Conservation (phyloP, 345 rosid genomes). For the Linum tenue region DNA sequence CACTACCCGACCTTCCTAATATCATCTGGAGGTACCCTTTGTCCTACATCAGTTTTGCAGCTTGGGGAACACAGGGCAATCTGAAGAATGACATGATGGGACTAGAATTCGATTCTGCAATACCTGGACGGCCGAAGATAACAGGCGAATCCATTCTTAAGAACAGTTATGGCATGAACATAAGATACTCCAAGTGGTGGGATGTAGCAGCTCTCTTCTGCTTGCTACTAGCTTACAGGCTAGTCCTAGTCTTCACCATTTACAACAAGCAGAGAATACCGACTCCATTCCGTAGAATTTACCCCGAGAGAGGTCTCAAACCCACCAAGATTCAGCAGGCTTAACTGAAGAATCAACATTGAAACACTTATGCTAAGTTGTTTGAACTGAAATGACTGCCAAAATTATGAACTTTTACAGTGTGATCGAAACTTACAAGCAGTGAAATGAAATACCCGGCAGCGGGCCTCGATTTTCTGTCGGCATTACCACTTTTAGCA, state of each 20-base stretch:
- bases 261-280: conserved; percentile 17
- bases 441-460: no score
- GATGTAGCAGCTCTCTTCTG: conserved; percentile 16
- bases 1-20: conserved; percentile 27
- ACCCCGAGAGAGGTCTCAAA: neutral
- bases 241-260: conserved; percentile 20
- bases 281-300: neutral
- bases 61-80: conserved; percentile 41
- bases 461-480: no score
- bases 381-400: no score
- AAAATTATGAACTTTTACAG: no score
- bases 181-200: conserved; percentile 4
- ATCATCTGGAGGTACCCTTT: conserved; percentile 38
- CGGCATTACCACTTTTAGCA: no score
- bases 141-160: conserved; percentile 28
- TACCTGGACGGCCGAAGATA: conserved; percentile 25
- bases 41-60: conserved; percentile 30
- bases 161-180: conserved; percentile 20
- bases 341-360: neutral
- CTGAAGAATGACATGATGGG: conserved; percentile 41
- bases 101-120: conserved; percentile 33
- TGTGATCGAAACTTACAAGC: no score
- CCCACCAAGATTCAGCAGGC: neutral
- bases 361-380: no score
- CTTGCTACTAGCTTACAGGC: conserved; percentile 15